Evolutionary conservation across 1,284 basidiomycete genomes (phyloP), one percentile per base, ranked within the genome.

Genomic region (Sphagnurus paluster): DNA sequence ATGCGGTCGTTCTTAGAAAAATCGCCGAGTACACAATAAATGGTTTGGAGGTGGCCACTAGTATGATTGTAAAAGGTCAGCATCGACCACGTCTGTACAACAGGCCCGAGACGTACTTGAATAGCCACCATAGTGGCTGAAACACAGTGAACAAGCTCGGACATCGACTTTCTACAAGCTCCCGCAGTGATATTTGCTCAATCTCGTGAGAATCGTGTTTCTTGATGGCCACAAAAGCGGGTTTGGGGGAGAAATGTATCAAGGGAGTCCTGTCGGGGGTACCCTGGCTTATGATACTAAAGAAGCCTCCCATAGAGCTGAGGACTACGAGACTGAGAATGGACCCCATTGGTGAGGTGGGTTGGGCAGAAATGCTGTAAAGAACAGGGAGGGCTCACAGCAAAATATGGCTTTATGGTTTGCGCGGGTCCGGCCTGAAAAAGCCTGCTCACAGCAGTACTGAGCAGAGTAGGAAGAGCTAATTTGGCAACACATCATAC

Each of bases 1-100:
- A 93, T 76, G 43, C 73, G 72, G 64, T 94, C 87, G 35, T 80
- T 72, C 47, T 82, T 80, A 1, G 82, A 81, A 56, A 94, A 93
- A 63, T 89, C 76, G 9, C 84, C 86, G 5, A 81, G 36, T 6
- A 81, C 82, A 49, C 77, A 81, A 48, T 87, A 87, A n/a, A 80
- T 60, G 4, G 86, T 90, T 57, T 90, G 86, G 28, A 87, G 55
- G 61, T 89, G 85, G 13, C 86, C 87, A 58, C 84, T 87, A 48
- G 13, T 30, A 44, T 39, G 16, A 54, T 13, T 17, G 10, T 36
- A 39, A 42, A 20, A 46, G 26, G n/a, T n/a, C 38, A 35, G 42
- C 50, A 16, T 29, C 51, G 23, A 51, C 50, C 32, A 13, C 38
- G 16, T 44, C 21, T 25, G 34, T 2, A 23, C 20, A n/a, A n/a